Percentiles rank a stretch among this genome's conserved stretches.
Conservation (phyloP, 306 rosid genomes). For the Herpetospermum pedunculosum region DNA sequence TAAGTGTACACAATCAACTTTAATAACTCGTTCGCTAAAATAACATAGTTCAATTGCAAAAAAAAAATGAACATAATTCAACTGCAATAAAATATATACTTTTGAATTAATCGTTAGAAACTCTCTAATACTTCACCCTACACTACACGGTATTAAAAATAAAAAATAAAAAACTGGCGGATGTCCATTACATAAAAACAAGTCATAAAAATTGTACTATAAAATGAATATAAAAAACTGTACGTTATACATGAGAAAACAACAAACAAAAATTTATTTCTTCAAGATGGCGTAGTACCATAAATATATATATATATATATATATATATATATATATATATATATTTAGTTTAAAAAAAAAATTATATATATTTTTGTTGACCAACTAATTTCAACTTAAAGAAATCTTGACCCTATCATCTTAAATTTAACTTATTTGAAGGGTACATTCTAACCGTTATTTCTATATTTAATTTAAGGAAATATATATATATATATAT, state of each 20-base stretch:
- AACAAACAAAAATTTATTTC: neutral
- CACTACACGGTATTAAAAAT: too few species aligned
- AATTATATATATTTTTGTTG: neutral
- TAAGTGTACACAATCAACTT: too few species aligned
- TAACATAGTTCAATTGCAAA: too few species aligned
- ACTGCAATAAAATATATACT: too few species aligned
- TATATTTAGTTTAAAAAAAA: too few species aligned
- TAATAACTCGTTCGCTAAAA: too few species aligned
- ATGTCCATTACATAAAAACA: neutral
- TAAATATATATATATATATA: neutral
- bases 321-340: too few species aligned
- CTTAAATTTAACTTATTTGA: neutral
- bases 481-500: neutral
- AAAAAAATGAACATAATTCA: too few species aligned
- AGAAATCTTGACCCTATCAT: neutral
- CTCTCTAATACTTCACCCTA: too few species aligned
- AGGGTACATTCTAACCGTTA: neutral
- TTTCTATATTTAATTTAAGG: too few species aligned
- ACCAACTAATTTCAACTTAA: neutral
- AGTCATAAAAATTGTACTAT: neutral
- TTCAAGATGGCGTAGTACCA: neutral
- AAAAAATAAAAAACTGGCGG: too few species aligned
- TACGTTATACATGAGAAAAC: neutral
- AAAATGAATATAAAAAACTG: neutral
- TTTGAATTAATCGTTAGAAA: too few species aligned